Evolutionary conservation across 179 eudicot genomes (phyloP), one percentile per base, ranked within the genome.

Genomic region (Beta corolliflora): DNA sequence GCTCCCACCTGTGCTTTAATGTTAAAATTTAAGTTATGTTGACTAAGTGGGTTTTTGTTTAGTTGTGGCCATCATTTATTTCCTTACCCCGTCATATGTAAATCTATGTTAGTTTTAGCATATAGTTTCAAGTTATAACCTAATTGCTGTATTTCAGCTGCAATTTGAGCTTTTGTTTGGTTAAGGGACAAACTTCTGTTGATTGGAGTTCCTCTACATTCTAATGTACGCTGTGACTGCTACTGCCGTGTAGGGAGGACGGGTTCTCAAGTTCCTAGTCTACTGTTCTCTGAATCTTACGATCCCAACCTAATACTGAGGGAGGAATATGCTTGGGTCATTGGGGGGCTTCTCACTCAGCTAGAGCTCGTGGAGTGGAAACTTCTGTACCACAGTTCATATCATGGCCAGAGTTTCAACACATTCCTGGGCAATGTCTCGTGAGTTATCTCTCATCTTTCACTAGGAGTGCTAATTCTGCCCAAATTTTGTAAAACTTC

Each of bases 301-400:
- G 87, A 83, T 61, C 67, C 93, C 79, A 87, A 79, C 81, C 44
- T 91, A 61, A 78, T 92, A 71, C 78, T 93, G 82, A 86, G 80
- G 78, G 79, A 87, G 85, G 97, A 92, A 87, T 92, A 93, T 86
- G 97, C 97, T 79, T 95, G 98, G 98, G 88, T 86, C 67, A 88
- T 95, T 56, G 98, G 97, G 48, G 98, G 98, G 78, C 94, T 89
- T 64, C 89, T 95, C 60, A 81, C 96, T 68, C 91, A 86, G 64
- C 90, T 80, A 18, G 97, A 92, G 77, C 84, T 92, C 64, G 91
- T 84, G 14, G 95, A 91, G 80, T 95, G 98, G 98, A 92, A 89
- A 81, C 97, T 95, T 82, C 75, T 95, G 81, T 95, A 95, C 87
- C 93, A 95, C 71, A 95, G 98, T 80, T 86, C 91, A 71, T 72